Evolutionary conservation across 441 rosid species (phyloP).

Genomic region (Flueggea neowawraea): DNA sequence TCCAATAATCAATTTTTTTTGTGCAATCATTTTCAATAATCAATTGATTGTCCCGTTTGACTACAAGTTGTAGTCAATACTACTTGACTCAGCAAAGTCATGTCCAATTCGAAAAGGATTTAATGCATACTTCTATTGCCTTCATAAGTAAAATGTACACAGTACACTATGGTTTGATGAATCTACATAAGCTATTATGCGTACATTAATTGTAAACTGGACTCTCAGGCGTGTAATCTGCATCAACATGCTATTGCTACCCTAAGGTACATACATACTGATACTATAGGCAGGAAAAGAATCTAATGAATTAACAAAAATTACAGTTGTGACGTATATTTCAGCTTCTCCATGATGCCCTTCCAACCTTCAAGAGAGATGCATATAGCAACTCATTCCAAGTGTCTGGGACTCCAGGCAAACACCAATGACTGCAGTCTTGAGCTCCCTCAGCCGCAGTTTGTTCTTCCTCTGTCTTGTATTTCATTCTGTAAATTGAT

Average conservation of each 20-base stretch:
- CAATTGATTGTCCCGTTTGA: too few relatives aligned
- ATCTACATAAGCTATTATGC: neutral
- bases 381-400: constrained; percentile 90
- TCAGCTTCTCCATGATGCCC: constrained; percentile 38
- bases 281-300: too few relatives aligned
- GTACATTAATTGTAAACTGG: neutral
- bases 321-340: neutral
- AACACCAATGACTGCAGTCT: constrained; percentile 99
- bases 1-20: too few relatives aligned
- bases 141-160: neutral
- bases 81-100: too few relatives aligned
- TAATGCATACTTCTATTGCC: neutral
- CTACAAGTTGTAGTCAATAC: too few relatives aligned
- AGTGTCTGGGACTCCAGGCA: constrained; percentile 89
- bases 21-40: too few relatives aligned
- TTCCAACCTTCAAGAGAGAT: constrained; percentile 55
- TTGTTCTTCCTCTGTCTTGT: constrained; percentile 42
- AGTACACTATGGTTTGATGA: neutral
- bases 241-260: neutral
- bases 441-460: constrained; percentile 52
- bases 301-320: neutral
- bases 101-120: neutral
- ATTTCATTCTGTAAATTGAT: constrained; percentile 60
- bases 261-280: neutral
- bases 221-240: neutral